Evolutionary conservation across 805 yeast genomes (phyloP), one percentile per base, ranked within the genome.

Genomic region (Hanseniaspora vineae): DNA sequence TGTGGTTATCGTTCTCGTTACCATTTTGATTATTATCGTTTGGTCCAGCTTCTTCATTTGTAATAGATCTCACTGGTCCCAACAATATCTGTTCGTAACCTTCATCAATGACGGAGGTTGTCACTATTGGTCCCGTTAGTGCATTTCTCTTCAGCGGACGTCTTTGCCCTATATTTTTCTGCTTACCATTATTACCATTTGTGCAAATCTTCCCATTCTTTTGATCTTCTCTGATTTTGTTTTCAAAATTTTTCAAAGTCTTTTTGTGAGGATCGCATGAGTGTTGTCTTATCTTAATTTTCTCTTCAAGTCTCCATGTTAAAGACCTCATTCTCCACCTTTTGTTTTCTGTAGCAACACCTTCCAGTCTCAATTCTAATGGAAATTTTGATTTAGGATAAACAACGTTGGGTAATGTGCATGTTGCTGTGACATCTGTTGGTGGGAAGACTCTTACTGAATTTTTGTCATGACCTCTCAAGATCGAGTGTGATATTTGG

Each of bases 361-460:
- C 84, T 55, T 87, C 95, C 57, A 92, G 66, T 54, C 80, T 78
- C 58, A 92, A 68, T 58, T 88, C 97, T 19, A 90, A 72, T 0
- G 92, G 83, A 58, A 92, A 86, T 0, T 81, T 72, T 0, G 96
- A 82, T 60, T 84, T 81, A 12, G 97, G 97, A 62, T 85, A 85
- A 32, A 85, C 75, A 14, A 88, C 95, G 52, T 84, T 84, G 2
- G 98, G 98, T 45, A 92, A 68, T 14, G 81, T 83, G 9, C 95
- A 92, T 29, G 83, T 77, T 6, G 96, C 94, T 2, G 87, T 81
- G 35, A 92, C 81, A 42, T 83, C 84, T 0, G 97, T 90, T 8
- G 99, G 97, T 1, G 98, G 98, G 64, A 92, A 92, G 1, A 92
- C 85, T 51, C 99, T 75, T 37, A 87, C 66, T 1, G 96, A 85